Evolutionary conservation across 305 asterid species (phyloP).

Genomic region (Fraxinus paxiana): DNA sequence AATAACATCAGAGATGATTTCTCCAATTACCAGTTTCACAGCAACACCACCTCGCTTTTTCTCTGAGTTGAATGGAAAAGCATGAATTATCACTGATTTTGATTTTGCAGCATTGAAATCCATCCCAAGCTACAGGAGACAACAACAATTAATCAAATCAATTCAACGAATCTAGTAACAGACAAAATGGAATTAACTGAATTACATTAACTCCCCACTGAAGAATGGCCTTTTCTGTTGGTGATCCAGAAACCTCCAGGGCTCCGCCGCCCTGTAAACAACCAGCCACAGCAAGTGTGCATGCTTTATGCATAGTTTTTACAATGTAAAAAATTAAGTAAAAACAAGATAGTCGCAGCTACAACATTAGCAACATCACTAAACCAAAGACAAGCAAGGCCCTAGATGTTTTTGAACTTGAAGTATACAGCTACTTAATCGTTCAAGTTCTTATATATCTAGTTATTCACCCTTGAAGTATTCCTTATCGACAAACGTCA

Average conservation of each 20-base stretch:
- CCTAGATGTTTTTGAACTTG: not conserved
- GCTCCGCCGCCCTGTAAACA: conserved; percentile 64
- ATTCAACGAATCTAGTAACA: not conserved
- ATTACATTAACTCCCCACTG: conserved; percentile 81
- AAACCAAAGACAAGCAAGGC: not conserved
- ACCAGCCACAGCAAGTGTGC: conserved; percentile 17
- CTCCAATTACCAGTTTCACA: conserved; percentile 52
- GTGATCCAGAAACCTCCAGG: conserved; percentile 83
- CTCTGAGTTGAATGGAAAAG: conserved; percentile 94
- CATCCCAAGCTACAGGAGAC: conserved; percentile 70
- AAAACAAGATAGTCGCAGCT: not conserved
- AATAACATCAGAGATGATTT: conserved; percentile 6
- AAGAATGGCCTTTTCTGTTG: conserved; percentile 92
- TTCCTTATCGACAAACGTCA: not conserved
- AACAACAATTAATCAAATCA: conserved; percentile 19
- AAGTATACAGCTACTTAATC: not conserved
- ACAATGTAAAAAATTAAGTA: not conserved
- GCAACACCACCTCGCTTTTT: conserved; percentile 95
- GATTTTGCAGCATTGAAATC: conserved; percentile 55
- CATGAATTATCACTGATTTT: conserved; percentile 59
- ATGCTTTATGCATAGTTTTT: not conserved
- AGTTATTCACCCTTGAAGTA: not conserved
- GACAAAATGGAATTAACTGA: conserved; percentile 2
- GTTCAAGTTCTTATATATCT: not conserved
- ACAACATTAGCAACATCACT: not conserved